Base-by-base conservation (phyloP, 1,139 yeast species). In the Trichomonascaceae sp. region DNA sequence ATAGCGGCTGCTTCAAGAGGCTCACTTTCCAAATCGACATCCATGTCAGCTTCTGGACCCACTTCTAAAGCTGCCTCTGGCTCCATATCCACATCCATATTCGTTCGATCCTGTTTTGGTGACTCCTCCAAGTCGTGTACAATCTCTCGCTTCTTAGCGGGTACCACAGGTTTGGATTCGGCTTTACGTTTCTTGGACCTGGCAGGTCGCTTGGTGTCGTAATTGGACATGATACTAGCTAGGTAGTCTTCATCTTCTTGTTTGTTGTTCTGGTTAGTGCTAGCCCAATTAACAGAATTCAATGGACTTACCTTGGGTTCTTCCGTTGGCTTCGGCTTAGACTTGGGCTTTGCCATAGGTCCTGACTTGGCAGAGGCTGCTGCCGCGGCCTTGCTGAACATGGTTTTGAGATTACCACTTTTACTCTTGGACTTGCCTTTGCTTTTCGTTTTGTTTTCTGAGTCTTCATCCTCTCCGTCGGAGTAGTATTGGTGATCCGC, bases 401-500 rank as follows among this genome's bases (percentile, higher is more conserved):
- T 37, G 35, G 39, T 36, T 11, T 39, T 34, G 11, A 46, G 29
- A 25, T 44, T 40, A 14, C 43, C 42, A 31, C 44, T 39, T 37
- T 60, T 58, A 9, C 31, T 56, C 57, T 29, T 55, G 56, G 37
- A 32, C 36, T 37, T 58, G 40, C 33, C 56, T 56, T 47, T 56
- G 59, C 35, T 54, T 49, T 15, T 53, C 52, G 13, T 51, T 17
- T 3, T 38, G 47, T 28, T 46, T 46, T 13, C 55, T n/a, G n/a
- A n/a, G n/a, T n/a, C n/a, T 1, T 50, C 59, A 1, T 56, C 65
- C 6, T 69, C 76, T 29, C 69, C 76, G 34, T 71, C 78, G 0
- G 73, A 69, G 36, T 69, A 68, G 47, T 70, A 70, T 11, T 69
- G 65, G 35, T 73, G 60, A 47, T 87, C 93, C 11, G 69, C 82